Conservation (phyloP, 2,329 filamentous ascomycete genomes). For the Fusarium mexicanum region DNA sequence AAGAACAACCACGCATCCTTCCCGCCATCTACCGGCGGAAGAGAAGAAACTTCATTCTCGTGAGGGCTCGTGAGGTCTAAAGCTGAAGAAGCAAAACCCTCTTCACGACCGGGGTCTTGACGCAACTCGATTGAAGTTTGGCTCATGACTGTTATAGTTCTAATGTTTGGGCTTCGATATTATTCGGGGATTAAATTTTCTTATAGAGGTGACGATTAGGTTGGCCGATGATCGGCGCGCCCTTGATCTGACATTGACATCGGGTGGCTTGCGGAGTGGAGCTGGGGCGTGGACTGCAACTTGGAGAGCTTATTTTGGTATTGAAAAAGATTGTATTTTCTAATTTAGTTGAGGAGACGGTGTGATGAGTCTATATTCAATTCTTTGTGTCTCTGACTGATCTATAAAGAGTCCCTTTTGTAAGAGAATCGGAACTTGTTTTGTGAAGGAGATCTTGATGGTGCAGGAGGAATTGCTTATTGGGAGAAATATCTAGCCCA, state of each 20-base stretch:
- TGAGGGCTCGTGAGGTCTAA: background rate
- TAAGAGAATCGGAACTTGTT: background rate
- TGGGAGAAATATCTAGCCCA: accelerated
- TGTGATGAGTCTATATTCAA: background rate
- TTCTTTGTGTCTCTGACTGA: background rate
- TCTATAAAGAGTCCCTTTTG: background rate
- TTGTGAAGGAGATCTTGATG: accelerated
- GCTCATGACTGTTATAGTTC: background rate
- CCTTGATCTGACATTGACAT: constrained; percentile 12
- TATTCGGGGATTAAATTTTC: background rate
- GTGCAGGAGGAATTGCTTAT: accelerated
- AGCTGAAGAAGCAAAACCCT: background rate
- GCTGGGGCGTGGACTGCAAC: background rate
- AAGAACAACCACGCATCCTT: constrained; percentile 50
- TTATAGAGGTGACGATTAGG: background rate
- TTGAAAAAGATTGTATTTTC: accelerated
- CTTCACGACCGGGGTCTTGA: background rate
- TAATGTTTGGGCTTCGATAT: background rate
- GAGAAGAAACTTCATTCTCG: constrained; percentile 1
- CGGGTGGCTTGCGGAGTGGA: background rate
- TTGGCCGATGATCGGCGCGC: constrained; percentile 7
- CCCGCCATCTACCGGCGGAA: constrained; percentile 46
- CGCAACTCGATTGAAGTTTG: background rate
- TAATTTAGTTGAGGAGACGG: background rate
- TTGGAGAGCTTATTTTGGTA: no score